Percentiles rank a stretch among this genome's conserved stretches.
Conservation (phyloP, 305 asterid species). For the Petunia hybrid region DNA sequence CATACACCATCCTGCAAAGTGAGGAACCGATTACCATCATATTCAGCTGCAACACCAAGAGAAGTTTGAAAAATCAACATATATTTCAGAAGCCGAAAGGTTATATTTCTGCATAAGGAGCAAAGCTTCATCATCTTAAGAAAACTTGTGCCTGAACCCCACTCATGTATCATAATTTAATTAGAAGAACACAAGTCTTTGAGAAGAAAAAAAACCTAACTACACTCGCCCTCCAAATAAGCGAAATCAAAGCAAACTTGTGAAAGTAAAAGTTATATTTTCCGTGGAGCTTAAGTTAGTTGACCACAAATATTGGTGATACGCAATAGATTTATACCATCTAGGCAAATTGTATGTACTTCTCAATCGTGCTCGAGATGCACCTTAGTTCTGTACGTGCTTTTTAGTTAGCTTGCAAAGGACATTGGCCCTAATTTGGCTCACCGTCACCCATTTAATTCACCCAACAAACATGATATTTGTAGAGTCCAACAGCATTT, state of each 20-base stretch:
- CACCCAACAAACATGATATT: background rate
- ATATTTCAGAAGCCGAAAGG: slow-evolving; percentile 11
- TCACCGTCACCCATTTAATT: background rate
- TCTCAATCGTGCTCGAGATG: background rate
- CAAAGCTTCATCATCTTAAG: slow-evolving; percentile 16
- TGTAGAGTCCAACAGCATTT: background rate
- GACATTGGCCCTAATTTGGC: background rate
- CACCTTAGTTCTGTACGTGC: background rate
- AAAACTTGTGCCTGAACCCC: background rate
- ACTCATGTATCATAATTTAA: slow-evolving; percentile 16
- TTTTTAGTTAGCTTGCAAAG: background rate
- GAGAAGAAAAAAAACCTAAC: background rate
- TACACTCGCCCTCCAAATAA: slow-evolving; percentile 15
- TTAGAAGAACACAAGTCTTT: background rate
- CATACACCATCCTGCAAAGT: slow-evolving; percentile 79
- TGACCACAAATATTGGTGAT: background rate
- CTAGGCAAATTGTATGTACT: background rate
- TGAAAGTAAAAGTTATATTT: background rate
- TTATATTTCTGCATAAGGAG: slow-evolving; percentile 1
- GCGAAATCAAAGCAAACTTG: background rate
- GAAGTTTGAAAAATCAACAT: slow-evolving; percentile 31
- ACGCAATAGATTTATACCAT: background rate
- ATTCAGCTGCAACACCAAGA: slow-evolving; percentile 66
- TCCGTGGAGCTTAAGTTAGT: background rate
- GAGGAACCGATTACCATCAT: slow-evolving; percentile 80